Evolutionary conservation across 768 basidiomycete genomes (phyloP).

Genomic region (Boletales sp.): DNA sequence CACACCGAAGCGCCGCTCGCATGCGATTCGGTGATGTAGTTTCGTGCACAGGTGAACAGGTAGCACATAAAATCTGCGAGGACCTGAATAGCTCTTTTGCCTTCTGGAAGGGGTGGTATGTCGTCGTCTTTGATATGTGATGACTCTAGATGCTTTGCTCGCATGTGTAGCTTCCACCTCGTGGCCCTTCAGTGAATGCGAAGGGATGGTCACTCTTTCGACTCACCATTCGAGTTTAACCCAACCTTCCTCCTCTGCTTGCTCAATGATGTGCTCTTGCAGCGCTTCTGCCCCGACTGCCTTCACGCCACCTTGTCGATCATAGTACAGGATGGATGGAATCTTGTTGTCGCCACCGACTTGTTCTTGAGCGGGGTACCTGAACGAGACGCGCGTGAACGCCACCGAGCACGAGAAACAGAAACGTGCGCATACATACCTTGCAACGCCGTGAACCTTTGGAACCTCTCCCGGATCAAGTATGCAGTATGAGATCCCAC

Average conservation of each 20-base stretch:
- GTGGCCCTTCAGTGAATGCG: neutral
- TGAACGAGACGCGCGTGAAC: slow-evolving; percentile 6
- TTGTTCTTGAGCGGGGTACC: slow-evolving; percentile 46
- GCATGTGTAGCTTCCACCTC: slow-evolving; percentile 37
- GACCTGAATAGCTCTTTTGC: slow-evolving; percentile 18
- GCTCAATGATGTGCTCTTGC: slow-evolving; percentile 32
- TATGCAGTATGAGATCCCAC: slow-evolving; percentile 36
- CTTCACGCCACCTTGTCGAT: slow-evolving; percentile 33
- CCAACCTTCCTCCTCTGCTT: slow-evolving; percentile 37
- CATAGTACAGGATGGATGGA: slow-evolving; percentile 47
- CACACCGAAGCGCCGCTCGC: slow-evolving; percentile 26
- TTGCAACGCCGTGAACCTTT: slow-evolving; percentile 25
- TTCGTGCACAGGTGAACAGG: slow-evolving; percentile 20
- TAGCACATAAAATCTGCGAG: slow-evolving; percentile 28
- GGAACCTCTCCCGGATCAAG: slow-evolving; percentile 35
- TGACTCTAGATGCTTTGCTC: slow-evolving; percentile 21
- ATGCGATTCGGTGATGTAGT: slow-evolving; percentile 22
- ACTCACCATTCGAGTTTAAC: slow-evolving; percentile 39
- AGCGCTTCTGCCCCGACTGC: slow-evolving; percentile 45
- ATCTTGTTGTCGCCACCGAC: slow-evolving; percentile 48
- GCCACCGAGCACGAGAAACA: neutral
- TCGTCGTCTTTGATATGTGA: slow-evolving; percentile 22
- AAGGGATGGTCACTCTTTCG: neutral
- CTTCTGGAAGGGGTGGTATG: slow-evolving; percentile 21
- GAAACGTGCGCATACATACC: slow-evolving; percentile 15